phyloP scores from a whole-genome alignment of 495 filamentous ascomycete genomes.

The Aspergillus biplanus region DNA sequence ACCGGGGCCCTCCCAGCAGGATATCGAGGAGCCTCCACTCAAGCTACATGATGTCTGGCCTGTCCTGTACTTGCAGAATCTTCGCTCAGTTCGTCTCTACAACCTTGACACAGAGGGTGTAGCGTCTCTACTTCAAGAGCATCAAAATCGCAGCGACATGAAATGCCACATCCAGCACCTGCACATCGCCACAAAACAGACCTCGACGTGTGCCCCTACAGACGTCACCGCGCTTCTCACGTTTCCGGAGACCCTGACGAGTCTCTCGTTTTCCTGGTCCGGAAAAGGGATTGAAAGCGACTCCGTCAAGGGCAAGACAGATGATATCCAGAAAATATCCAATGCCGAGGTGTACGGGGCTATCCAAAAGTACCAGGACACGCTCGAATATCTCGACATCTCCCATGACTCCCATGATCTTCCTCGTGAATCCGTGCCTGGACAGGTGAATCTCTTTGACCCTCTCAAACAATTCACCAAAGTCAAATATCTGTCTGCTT shows the following conservation, averaged over 20 bases:
- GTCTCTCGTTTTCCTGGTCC: slow-evolving; percentile 14
- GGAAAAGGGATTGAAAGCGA: slow-evolving; percentile 7
- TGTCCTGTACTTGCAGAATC: not conserved
- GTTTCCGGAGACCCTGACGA: slow-evolving; percentile 3
- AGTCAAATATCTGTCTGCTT: not conserved
- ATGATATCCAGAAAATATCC: slow-evolving; percentile 6
- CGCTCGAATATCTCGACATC: slow-evolving; percentile 9
- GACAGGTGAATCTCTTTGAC: not conserved
- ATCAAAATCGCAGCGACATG: not conserved
- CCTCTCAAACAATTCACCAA: not conserved
- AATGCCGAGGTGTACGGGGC: slow-evolving; percentile 4
- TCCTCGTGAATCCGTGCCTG: not conserved
- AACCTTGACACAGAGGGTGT: slow-evolving; percentile 9
- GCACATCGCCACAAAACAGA: slow-evolving; percentile 15
- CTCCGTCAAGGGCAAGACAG: slow-evolving; percentile 2
- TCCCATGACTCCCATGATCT: not conserved
- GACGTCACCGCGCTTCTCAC: slow-evolving; percentile 13
- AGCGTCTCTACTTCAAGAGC: not conserved
- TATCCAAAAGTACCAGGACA: slow-evolving; percentile 7
- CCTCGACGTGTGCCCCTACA: not conserved
- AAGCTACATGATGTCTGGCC: slow-evolving; percentile 11
- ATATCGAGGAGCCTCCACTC: slow-evolving; percentile 8
- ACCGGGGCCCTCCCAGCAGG: not conserved
- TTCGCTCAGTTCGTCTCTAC: slow-evolving; percentile 6
- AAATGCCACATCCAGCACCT: slow-evolving; percentile 15